Percentiles rank a stretch among this genome's conserved stretches.
phyloP scores from a whole-genome alignment of 2,329 filamentous ascomycete species.

The Microcyclosporella mali region DNA sequence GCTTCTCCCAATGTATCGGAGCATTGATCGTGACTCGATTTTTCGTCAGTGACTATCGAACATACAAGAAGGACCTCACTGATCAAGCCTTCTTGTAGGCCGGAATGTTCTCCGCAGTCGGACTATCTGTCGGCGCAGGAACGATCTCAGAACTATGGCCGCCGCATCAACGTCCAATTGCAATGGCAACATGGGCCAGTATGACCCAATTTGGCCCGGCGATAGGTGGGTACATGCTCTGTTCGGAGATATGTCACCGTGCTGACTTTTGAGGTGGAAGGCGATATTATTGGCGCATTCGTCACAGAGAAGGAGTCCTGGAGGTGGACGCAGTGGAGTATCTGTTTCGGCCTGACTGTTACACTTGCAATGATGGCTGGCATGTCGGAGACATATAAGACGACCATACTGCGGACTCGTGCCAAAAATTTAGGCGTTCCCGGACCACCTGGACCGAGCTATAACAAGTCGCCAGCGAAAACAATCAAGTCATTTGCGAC shows the following conservation, averaged over 20 bases:
- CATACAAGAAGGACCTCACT: too few relatives aligned
- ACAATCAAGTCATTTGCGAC: slow-evolving; percentile 6
- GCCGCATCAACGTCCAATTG: slow-evolving; percentile 8
- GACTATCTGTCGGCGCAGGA: slow-evolving; percentile 11
- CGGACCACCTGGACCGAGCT: slow-evolving; percentile 5
- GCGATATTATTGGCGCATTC: slow-evolving; percentile 29
- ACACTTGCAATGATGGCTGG: slow-evolving; percentile 27
- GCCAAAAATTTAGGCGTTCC: slow-evolving; percentile 19
- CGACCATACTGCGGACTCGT: slow-evolving; percentile 22
- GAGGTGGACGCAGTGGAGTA: slow-evolving; percentile 33
- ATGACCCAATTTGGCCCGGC: slow-evolving; percentile 5
- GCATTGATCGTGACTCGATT: slow-evolving; percentile 53
- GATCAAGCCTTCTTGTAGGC: slow-evolving; percentile 27
- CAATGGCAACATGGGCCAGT: slow-evolving; percentile 8
- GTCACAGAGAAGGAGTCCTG: slow-evolving; percentile 23
- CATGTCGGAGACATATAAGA: slow-evolving; percentile 31
- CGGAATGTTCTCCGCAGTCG: slow-evolving; percentile 63
- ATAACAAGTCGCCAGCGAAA: slow-evolving; percentile 9
- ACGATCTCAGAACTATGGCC: slow-evolving; percentile 14
- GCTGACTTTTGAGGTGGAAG: neutral
- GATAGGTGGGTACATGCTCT: neutral
- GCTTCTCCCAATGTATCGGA: slow-evolving; percentile 45
- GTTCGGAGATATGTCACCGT: too few relatives aligned
- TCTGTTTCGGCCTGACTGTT: slow-evolving; percentile 22
- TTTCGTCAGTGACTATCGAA: slow-evolving; percentile 42